These are phyloP conservation scores for Suillus plorans DNA, from an alignment of 768 basidiomycete genomes.

Conservation along the genomic window DNA sequence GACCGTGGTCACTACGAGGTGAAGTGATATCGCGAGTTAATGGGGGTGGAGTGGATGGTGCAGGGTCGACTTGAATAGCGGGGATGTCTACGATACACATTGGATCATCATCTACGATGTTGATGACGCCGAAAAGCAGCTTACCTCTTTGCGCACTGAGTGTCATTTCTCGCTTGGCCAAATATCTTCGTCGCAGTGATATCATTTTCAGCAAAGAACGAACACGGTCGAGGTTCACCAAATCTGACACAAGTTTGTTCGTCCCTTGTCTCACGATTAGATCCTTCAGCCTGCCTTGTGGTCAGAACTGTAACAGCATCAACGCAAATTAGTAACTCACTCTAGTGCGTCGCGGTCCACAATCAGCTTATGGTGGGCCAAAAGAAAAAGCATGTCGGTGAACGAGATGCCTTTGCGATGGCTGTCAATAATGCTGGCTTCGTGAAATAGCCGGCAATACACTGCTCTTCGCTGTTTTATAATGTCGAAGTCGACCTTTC, in stretches of 20 bases:
- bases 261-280: conserved; percentile 73
- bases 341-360: conserved; percentile 84
- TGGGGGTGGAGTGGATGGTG: conserved; percentile 49
- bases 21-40: conserved; percentile 58
- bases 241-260: conserved; percentile 76
- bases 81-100: conserved; percentile 53
- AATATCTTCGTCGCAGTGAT: conserved; percentile 66
- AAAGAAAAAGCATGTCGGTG: conserved; percentile 80
- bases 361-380: conserved; percentile 92
- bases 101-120: conserved; percentile 7
- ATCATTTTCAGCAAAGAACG: conserved; percentile 78
- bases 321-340: conserved; percentile 46
- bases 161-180: conserved; percentile 48
- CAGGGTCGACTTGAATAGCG: conserved; percentile 64
- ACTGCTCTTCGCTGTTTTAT: conserved; percentile 67
- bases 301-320: conserved; percentile 2
- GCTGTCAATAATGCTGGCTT: conserved; percentile 75
- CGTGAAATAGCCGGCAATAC: conserved; percentile 81
- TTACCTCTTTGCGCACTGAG: conserved; percentile 44
- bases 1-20: conserved; percentile 17
- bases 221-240: conserved; percentile 84
- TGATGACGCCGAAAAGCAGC: conserved; percentile 8
- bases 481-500: conserved; percentile 59
- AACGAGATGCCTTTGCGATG: conserved; percentile 84
- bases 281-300: conserved; percentile 66